Base-by-base conservation (phyloP, 2,329 filamentous ascomycete genomes). In the Nemania sp. region DNA sequence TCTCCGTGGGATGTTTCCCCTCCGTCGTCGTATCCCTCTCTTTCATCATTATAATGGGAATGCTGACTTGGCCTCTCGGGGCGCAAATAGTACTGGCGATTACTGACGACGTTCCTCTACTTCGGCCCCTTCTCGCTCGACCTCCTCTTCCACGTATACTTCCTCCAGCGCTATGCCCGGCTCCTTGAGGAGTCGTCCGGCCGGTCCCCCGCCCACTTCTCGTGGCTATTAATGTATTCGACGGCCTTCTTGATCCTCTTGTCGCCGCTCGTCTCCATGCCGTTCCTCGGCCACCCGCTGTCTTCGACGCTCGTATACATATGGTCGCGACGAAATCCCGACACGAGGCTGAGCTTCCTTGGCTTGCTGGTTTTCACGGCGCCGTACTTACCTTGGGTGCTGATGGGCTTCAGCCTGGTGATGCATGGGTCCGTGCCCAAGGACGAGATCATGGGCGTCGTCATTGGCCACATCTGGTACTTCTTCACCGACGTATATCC, bases 401-500 rank as follows among this genome's bases (percentile, higher is more conserved):
- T 99, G 71, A 93, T 98, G 84, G 89, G 85, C 0, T 96, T 99
- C 77, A 96, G 91, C 72, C 81, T 98, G 47, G 83, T 97, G n/a
- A 83, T 98, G 74, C 92, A 98, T 74, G 91, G 91, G 6, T 90
- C 85, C 5, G 83, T 98, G 43, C 95, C 95, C 3, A 96, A 96
- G 77, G 95, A 98, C 74, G 95, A 99, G 80, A 90, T 99, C 65
- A 92, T 96, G 79, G 95, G 95, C 3, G 92, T 97, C 15, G 87
- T 95, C 10, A 93, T 98, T 40, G 95, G 95, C 10, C 95, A 99
- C 77, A 83, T 98, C 42, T 98, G 93, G 90, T 99, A 98, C 76
- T 99, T 97, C 79, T 97, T 98, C 76, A 91, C 88, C 61, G 95
- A 99, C 74, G 93, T 99, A 15, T 99, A 97, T 76, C 95, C 95